These are phyloP conservation scores for Salix suchowensis DNA, from an alignment of 345 rosid genomes.

Conservation along the genomic window DNA sequence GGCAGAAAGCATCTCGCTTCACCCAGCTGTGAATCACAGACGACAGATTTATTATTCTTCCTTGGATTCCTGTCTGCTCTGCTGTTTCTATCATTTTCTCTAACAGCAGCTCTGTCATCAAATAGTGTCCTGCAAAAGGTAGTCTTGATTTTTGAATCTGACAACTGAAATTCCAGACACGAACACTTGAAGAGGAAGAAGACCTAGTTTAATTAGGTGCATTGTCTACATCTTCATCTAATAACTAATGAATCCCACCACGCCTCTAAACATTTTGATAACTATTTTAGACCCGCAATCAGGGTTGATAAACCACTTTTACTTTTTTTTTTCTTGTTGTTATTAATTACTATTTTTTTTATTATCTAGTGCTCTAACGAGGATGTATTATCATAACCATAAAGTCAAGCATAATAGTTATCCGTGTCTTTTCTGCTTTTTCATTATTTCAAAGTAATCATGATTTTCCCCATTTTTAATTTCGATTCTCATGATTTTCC, in stretches of 20 bases:
- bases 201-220: neutral
- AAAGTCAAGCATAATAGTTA: neutral
- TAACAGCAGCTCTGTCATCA: slow-evolving; percentile 68
- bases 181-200: too few relatives aligned
- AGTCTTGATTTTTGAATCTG: too few relatives aligned
- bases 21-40: slow-evolving; percentile 92
- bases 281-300: neutral
- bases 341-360: neutral
- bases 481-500: neutral
- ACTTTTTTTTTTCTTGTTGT: neutral
- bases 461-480: neutral
- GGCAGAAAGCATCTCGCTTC: slow-evolving; percentile 56
- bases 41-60: slow-evolving; percentile 85
- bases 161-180: too few relatives aligned
- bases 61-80: slow-evolving; percentile 55
- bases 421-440: neutral
- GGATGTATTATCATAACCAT: neutral
- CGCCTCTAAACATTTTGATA: neutral
- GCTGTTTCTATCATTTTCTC: slow-evolving; percentile 90
- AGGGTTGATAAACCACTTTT: neutral
- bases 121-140: slow-evolving; percentile 65
- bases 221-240: neutral
- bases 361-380: neutral
- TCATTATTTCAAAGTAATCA: neutral
- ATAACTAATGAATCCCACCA: neutral